phyloP scores from a whole-genome alignment of 768 basidiomycete genomes.

The Termitomyces sp. region DNA sequence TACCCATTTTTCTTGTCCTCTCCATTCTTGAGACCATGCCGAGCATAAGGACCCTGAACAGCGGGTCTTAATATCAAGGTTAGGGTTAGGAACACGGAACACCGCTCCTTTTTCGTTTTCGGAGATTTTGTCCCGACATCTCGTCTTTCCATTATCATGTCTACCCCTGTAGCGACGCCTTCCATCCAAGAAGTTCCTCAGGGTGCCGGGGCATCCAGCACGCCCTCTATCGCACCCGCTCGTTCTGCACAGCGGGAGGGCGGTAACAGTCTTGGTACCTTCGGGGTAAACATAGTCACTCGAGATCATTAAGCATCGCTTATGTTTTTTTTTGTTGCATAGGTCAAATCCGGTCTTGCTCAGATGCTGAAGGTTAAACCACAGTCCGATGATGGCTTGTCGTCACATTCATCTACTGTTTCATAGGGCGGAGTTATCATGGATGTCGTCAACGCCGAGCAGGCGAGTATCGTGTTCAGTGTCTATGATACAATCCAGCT shows the following conservation, averaged over 20 bases:
- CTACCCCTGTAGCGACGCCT: conserved; percentile 22
- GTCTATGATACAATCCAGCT: conserved; percentile 5
- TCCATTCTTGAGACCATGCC: background rate
- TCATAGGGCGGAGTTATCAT: conserved; percentile 83
- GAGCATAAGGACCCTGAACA: background rate
- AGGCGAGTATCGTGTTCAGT: conserved; percentile 22
- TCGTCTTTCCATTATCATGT: conserved; percentile 15
- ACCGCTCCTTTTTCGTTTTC: conserved; percentile 9
- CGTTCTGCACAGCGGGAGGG: conserved; percentile 48
- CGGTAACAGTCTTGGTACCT: conserved; percentile 63
- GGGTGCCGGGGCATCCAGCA: conserved; percentile 32
- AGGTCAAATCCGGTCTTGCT: conserved; percentile 92
- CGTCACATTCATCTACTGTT: conserved; percentile 7
- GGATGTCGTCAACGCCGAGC: conserved; percentile 86
- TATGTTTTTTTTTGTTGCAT: conserved; percentile 1
- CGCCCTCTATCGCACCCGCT: conserved; percentile 44
- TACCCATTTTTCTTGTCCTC: background rate
- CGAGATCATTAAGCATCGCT: conserved; percentile 1
- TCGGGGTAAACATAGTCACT: conserved; percentile 39
- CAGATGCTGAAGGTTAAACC: conserved; percentile 87
- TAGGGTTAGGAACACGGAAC: conserved; percentile 25
- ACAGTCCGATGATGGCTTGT: background rate
- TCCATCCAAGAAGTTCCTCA: conserved; percentile 31
- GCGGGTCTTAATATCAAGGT: conserved; percentile 10
- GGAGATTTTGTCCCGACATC: conserved; percentile 8